Percentiles rank a stretch among this genome's conserved stretches.
Evolutionary conservation across 345 rosid genomes (phyloP).

Genomic region (Rubroshorea leprosula): DNA sequence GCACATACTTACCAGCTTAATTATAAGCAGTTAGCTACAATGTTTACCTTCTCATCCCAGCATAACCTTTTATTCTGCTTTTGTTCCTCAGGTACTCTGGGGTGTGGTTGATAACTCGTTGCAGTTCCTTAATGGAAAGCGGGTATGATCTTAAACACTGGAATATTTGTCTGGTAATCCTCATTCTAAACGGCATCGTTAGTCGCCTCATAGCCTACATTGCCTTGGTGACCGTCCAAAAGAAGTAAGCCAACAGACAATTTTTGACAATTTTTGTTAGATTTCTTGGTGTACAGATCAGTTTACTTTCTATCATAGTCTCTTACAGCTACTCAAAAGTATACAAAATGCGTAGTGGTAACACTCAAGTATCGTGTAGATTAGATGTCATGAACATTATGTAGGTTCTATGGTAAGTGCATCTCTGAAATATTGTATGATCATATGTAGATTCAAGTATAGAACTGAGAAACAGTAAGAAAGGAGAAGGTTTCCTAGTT

Average conservation of each 20-base stretch:
- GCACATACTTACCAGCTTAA: not conserved
- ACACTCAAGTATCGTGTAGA: too few relatives aligned
- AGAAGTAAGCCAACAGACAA: slow-evolving; percentile 29
- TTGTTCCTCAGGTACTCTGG: slow-evolving; percentile 41
- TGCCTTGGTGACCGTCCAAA: slow-evolving; percentile 35
- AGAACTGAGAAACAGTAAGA: too few relatives aligned
- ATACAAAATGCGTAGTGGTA: too few relatives aligned
- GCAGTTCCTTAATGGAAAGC: slow-evolving; percentile 40
- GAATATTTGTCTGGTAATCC: slow-evolving; percentile 40
- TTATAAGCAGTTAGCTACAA: too few relatives aligned
- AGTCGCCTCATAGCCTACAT: slow-evolving; percentile 45
- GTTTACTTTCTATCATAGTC: too few relatives aligned
- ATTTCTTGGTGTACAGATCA: slow-evolving; percentile 9
- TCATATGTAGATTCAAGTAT: too few relatives aligned
- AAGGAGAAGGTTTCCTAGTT: too few relatives aligned
- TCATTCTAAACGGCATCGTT: slow-evolving; percentile 34
- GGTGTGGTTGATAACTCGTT: slow-evolving; percentile 64
- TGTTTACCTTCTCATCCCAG: too few relatives aligned
- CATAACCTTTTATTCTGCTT: not conserved
- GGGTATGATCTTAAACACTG: slow-evolving; percentile 57
- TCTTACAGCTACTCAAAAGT: too few relatives aligned
- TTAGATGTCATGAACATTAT: too few relatives aligned
- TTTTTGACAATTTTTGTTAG: not conserved
- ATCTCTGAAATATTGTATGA: too few relatives aligned
- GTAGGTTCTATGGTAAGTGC: too few relatives aligned